Percentiles rank a stretch among this genome's conserved stretches.
Evolutionary conservation across 345 rosid genomes (phyloP).

Genomic region (Camelina neglecta): DNA sequence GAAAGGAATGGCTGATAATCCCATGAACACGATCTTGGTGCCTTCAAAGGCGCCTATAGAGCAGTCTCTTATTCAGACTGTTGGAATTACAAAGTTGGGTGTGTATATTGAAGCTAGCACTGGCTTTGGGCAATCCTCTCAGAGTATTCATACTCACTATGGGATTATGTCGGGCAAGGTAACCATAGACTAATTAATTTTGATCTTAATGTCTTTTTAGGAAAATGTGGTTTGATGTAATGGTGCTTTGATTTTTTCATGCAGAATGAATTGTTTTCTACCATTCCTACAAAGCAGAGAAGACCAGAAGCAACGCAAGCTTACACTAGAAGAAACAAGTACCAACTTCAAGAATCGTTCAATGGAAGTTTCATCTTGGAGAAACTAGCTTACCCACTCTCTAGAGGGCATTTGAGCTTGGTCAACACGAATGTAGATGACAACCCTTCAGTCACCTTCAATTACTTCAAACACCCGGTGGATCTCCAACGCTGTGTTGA

Average conservation of each 20-base stretch:
- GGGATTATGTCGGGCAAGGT: conserved; percentile 91
- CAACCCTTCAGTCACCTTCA: conserved; percentile 88
- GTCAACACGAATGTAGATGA: conserved; percentile 70
- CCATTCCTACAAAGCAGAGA: conserved; percentile 74
- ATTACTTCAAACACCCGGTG: conserved; percentile 79
- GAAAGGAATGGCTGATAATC: conserved; percentile 92
- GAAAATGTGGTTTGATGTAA: conserved; percentile 27
- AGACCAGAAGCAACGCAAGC: conserved; percentile 64
- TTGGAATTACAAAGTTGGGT: conserved; percentile 87
- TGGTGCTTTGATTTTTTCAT: conserved; percentile 1
- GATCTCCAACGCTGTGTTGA: conserved; percentile 78
- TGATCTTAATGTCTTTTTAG: neutral
- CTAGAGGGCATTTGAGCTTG: conserved; percentile 74
- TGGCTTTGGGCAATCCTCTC: conserved; percentile 77
- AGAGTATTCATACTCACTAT: conserved; percentile 80
- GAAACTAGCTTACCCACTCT: conserved; percentile 71
- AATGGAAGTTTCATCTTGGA: conserved; percentile 93
- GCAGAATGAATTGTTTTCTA: conserved; percentile 57
- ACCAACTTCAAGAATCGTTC: conserved; percentile 77
- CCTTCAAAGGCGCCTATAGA: conserved; percentile 61
- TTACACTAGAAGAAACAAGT: conserved; percentile 58
- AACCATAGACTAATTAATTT: conserved; percentile 18
- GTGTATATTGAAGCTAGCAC: conserved; percentile 95
- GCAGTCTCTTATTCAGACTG: conserved; percentile 89
- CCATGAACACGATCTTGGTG: conserved; percentile 84